phyloP scores from a whole-genome alignment of 306 rosid species.

The Albizia julibrissin region DNA sequence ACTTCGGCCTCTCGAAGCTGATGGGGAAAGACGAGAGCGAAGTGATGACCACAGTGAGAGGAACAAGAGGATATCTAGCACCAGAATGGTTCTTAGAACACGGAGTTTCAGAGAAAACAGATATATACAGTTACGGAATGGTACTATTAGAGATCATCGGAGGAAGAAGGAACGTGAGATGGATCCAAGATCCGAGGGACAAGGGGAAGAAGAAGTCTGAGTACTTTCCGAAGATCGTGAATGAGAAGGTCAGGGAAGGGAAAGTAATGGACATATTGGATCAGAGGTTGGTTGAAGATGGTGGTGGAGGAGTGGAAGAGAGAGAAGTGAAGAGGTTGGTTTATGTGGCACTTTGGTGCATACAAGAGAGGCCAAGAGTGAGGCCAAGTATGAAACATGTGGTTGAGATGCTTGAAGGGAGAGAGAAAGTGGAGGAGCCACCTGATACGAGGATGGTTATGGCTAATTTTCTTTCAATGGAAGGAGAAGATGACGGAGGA shows the following conservation, averaged over 20 bases:
- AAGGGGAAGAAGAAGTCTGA: conserved; percentile 51
- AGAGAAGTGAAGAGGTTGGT: conserved; percentile 62
- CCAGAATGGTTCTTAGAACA: conserved; percentile 89
- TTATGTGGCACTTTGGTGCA: conserved; percentile 82
- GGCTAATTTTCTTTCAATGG: conserved; percentile 57
- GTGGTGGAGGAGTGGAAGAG: conserved; percentile 54
- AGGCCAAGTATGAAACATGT: conserved; percentile 74
- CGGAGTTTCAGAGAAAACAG: conserved; percentile 84
- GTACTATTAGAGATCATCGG: conserved; percentile 86
- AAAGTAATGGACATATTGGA: conserved; percentile 75
- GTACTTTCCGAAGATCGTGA: conserved; percentile 70
- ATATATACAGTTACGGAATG: conserved; percentile 87
- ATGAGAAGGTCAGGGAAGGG: conserved; percentile 69
- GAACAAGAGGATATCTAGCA: conserved; percentile 89
- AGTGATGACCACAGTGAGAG: conserved; percentile 70
- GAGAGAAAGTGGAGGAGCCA: conserved; percentile 63
- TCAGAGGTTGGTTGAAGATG: conserved; percentile 45
- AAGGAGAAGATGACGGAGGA: conserved; percentile 37
- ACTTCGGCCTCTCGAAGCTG: conserved; percentile 85
- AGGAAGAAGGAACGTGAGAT: conserved; percentile 66
- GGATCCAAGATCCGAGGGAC: conserved; percentile 40
- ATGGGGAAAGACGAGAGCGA: conserved; percentile 71
- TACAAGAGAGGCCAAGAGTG: conserved; percentile 74
- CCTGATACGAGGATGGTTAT: conserved; percentile 76
- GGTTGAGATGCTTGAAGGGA: conserved; percentile 83